These are phyloP conservation scores for Ophiosphaerella herpotricha DNA, from an alignment of 2,329 filamentous ascomycete genomes.

Conservation along the genomic window DNA sequence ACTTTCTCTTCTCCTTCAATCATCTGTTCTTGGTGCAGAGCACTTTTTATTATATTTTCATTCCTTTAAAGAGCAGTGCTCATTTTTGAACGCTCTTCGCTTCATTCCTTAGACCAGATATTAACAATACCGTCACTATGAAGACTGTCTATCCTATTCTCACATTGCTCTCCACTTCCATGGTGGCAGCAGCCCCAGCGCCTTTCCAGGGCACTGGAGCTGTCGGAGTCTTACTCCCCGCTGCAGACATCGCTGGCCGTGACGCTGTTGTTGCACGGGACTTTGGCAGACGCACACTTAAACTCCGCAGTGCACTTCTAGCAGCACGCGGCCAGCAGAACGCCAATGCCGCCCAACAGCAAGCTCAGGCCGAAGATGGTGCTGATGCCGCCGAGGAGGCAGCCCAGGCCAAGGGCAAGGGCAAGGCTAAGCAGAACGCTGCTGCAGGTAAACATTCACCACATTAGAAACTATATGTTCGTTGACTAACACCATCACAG, in stretches of 20 bases:
- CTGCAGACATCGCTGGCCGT: constrained; percentile 27
- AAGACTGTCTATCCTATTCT: constrained; percentile 40
- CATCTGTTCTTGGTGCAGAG: constrained; percentile 37
- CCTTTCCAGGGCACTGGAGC: constrained; percentile 36
- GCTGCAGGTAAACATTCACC: neutral
- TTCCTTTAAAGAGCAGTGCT: constrained; percentile 45
- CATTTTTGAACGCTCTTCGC: constrained; percentile 31
- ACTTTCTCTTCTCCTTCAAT: constrained; percentile 13
- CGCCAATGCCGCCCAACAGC: constrained; percentile 10
- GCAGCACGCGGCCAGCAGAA: constrained; percentile 20
- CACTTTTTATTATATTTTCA: constrained; percentile 34
- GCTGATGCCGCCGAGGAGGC: constrained; percentile 6
- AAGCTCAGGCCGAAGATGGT: constrained; percentile 2
- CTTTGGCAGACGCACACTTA: constrained; percentile 33
- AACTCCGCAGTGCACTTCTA: constrained; percentile 32
- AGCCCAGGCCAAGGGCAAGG: constrained; percentile 7
- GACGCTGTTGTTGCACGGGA: constrained; percentile 23
- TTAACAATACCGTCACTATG: constrained; percentile 30
- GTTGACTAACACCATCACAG: too few relatives aligned
- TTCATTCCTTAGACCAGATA: constrained; percentile 22
- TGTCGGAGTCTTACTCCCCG: constrained; percentile 27
- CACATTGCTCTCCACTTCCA: constrained; percentile 40
- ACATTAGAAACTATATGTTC: too few relatives aligned
- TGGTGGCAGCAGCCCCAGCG: constrained; percentile 39
- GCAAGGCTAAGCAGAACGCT: neutral